Evolutionary conservation across 768 basidiomycete species (phyloP).

Genomic region (Cubamyces lactineus): DNA sequence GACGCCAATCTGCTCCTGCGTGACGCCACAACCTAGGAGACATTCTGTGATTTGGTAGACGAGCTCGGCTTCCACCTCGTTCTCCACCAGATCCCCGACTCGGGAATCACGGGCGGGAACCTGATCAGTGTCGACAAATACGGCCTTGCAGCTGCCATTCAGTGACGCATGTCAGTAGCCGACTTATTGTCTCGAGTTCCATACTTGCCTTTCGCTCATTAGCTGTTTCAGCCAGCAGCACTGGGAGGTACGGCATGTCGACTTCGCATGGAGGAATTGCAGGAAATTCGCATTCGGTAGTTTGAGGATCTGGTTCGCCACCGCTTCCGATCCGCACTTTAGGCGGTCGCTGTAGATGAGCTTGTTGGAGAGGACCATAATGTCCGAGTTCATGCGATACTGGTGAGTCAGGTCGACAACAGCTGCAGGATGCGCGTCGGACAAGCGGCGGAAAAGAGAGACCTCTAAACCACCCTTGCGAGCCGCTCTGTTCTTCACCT

Average conservation of each 20-base stretch:
- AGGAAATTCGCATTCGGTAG: conserved; percentile 55
- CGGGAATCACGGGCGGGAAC: conserved; percentile 80
- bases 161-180: not conserved
- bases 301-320: conserved; percentile 61
- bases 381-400: conserved; percentile 96
- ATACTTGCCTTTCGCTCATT: conserved; percentile 61
- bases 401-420: conserved; percentile 87
- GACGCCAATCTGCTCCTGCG: conserved; percentile 75
- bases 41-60: conserved; percentile 70
- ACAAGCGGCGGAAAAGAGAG: conserved; percentile 87
- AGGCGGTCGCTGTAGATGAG: conserved; percentile 83
- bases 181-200: no score
- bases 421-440: conserved; percentile 82
- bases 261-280: conserved; percentile 45
- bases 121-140: conserved; percentile 93
- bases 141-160: conserved; percentile 68
- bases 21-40: conserved; percentile 65
- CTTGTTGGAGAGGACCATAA: conserved; percentile 88
- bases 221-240: conserved; percentile 85
- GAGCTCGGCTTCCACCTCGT: conserved; percentile 75
- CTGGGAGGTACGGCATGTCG: conserved; percentile 31
- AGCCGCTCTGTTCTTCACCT: conserved; percentile 84
- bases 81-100: conserved; percentile 89
- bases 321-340: conserved; percentile 73
- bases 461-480: conserved; percentile 86